A percentile compares a stretch with the other conserved stretches of the same genome.
These are phyloP conservation scores for Stentor roeselii DNA, from an alignment of 73 alveolate genomes.

Conservation along the genomic window DNA sequence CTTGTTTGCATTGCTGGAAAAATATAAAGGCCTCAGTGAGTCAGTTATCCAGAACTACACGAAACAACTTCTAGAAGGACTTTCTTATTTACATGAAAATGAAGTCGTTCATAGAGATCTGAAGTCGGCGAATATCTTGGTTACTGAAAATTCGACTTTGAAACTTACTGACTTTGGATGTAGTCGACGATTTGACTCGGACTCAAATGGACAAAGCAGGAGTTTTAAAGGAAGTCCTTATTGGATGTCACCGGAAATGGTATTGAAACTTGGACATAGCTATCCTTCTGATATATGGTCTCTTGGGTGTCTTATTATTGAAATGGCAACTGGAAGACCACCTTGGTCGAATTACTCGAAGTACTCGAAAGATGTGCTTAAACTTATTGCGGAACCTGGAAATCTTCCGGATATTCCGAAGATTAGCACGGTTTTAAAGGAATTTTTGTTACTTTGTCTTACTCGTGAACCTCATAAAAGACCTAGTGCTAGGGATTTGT, in stretches of 20 bases:
- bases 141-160: constrained; percentile 34
- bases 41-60: constrained; percentile 40
- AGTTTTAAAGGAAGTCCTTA: constrained; percentile 39
- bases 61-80: constrained; percentile 56
- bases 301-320: constrained; percentile 50
- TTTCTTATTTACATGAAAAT: constrained; percentile 65
- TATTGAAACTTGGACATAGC: constrained; percentile 30
- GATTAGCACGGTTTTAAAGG: constrained; percentile 29
- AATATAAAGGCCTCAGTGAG: constrained; percentile 38
- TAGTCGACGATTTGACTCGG: constrained; percentile 50
- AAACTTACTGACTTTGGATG: constrained; percentile 62
- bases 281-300: constrained; percentile 55
- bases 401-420: constrained; percentile 39
- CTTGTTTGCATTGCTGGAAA: constrained; percentile 26
- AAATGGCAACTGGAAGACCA: constrained; percentile 48
- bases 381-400: constrained; percentile 31
- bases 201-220: too few species aligned
- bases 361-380: constrained; percentile 38
- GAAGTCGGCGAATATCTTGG: constrained; percentile 72
- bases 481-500: constrained; percentile 42
- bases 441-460: constrained; percentile 39
- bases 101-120: constrained; percentile 76
- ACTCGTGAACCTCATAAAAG: constrained; percentile 43
- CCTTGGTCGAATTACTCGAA: constrained; percentile 57
- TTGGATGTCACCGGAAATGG: constrained; percentile 68